A percentile compares a stretch with the other conserved stretches of the same genome.
These are phyloP conservation scores for Discostella stelligera DNA, from an alignment of 352 stramenopile species.

Conservation along the genomic window DNA sequence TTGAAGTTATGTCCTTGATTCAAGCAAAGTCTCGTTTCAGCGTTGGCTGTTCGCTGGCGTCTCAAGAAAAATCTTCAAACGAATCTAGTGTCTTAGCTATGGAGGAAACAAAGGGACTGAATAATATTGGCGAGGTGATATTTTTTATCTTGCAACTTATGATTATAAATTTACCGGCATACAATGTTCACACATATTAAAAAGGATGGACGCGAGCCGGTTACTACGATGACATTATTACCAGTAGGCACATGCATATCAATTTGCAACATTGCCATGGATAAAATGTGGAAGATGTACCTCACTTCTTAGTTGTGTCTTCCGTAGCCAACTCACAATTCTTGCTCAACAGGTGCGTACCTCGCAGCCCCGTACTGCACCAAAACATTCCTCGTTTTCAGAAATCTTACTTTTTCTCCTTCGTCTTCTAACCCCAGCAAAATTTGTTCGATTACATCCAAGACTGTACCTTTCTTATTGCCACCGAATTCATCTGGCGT, in stretches of 20 bases:
- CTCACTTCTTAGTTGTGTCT: background rate
- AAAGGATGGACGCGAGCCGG: too few relatives aligned
- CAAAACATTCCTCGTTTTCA: constrained; percentile 56
- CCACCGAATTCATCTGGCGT: constrained; percentile 25
- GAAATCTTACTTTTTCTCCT: constrained; percentile 50
- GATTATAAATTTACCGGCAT: too few relatives aligned
- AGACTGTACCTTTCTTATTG: constrained; percentile 37
- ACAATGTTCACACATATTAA: too few relatives aligned
- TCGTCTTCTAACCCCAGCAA: constrained; percentile 37
- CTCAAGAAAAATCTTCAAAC: too few relatives aligned
- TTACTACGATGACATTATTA: too few relatives aligned
- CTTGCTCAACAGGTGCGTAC: constrained; percentile 44
- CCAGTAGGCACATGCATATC: background rate
- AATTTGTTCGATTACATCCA: constrained; percentile 68
- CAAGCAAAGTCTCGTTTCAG: too few relatives aligned
- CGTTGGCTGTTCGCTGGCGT: too few relatives aligned
- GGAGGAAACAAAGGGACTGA: too few relatives aligned
- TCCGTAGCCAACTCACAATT: constrained; percentile 19
- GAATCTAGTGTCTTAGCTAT: too few relatives aligned
- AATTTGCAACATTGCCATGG: background rate
- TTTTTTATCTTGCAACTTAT: too few relatives aligned
- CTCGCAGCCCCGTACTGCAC: constrained; percentile 54
- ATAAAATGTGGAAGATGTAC: background rate
- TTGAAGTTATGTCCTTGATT: too few relatives aligned
- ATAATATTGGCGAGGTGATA: too few relatives aligned